Base-by-base conservation (phyloP, 2,329 filamentous ascomycete genomes). In the Penicillium sclerotigenum region DNA sequence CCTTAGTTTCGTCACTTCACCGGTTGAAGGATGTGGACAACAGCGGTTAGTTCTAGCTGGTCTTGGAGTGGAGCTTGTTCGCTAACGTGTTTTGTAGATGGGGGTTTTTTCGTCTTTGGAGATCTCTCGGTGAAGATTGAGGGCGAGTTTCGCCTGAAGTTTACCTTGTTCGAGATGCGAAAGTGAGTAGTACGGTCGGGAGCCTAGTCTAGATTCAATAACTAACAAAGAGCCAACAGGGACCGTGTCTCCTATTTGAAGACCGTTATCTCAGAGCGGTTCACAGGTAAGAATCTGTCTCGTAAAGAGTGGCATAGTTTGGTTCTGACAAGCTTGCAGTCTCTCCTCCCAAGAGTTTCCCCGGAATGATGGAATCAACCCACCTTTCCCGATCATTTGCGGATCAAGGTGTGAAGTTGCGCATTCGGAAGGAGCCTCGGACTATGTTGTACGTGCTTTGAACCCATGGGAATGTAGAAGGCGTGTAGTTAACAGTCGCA, bases 61-160 rank as follows among this genome's bases (percentile, higher is more conserved):
- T 36, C 31, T 37, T 5, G 8, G 18, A 5, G 16, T 16, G 10
- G 16, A 22, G n/a, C 40, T 29, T 18, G 24, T 43, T 37, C 5
- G 37, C 49, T 60, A 37, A 54, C 36, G 3, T 1, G 5, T 13
- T 59, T 48, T 58, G n/a, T 57, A 77, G 90, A 94, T 72, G 88
- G 88, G 11, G 90, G 87, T 0, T 95, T 91, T 75, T 96, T 96
- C 68, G 87, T 96, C n/a, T 96, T 95, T 73, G 89, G 89, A 5
- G 91, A 96, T 72, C 79, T 96, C 22, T 94, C 90, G 0, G 85
- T 93, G 58, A 88, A 88, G 68, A 79, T 85, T 24, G 84, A 89
- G 65, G 91, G 91, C 29, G 80, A 79, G 20, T 93, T 86, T 69
- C 81, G 87, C 34, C 80, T 96, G 37, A 83, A 86, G 53, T 96